Evolutionary conservation across 2,329 filamentous ascomycete genomes (phyloP).

Genomic region (Tolypocladium nubicola): DNA sequence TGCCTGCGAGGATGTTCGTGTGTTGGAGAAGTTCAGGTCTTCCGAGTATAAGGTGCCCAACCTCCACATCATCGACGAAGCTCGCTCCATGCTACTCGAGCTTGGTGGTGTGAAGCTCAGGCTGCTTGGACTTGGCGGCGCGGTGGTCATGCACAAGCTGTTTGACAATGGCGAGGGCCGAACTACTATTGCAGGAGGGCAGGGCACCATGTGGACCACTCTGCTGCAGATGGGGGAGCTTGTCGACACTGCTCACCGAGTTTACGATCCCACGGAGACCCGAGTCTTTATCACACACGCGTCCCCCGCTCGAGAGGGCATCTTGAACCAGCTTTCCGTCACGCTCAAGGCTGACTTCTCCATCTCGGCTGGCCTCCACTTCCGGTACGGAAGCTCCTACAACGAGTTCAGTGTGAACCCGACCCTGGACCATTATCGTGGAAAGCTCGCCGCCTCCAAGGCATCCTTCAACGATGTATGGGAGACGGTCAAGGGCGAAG

Average conservation of each 20-base stretch:
- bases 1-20: conserved; percentile 94
- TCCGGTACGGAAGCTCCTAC: conserved; percentile 97
- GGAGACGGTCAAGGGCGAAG: conserved; percentile 95
- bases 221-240: conserved; percentile 96
- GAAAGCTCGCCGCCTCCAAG: conserved; percentile 95
- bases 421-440: conserved; percentile 93
- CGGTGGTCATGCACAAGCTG: conserved; percentile 98
- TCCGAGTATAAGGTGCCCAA: conserved; percentile 97
- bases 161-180: conserved; percentile 97
- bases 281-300: conserved; percentile 95
- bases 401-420: conserved; percentile 99
- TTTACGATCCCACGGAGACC: conserved; percentile 96
- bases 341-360: conserved; percentile 98
- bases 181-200: conserved; percentile 94
- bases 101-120: conserved; percentile 93
- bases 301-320: conserved; percentile 89
- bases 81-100: conserved; percentile 89
- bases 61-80: conserved; percentile 96
- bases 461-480: conserved; percentile 98
- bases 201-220: conserved; percentile 99
- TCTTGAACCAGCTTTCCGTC: conserved; percentile 94
- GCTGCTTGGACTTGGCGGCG: conserved; percentile 84
- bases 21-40: conserved; percentile 93
- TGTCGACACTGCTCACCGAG: conserved; percentile 93
- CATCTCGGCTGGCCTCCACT: conserved; percentile 92